Base-by-base conservation (phyloP, 2,329 filamentous ascomycete species). In the Xylariaceae sp. region DNA sequence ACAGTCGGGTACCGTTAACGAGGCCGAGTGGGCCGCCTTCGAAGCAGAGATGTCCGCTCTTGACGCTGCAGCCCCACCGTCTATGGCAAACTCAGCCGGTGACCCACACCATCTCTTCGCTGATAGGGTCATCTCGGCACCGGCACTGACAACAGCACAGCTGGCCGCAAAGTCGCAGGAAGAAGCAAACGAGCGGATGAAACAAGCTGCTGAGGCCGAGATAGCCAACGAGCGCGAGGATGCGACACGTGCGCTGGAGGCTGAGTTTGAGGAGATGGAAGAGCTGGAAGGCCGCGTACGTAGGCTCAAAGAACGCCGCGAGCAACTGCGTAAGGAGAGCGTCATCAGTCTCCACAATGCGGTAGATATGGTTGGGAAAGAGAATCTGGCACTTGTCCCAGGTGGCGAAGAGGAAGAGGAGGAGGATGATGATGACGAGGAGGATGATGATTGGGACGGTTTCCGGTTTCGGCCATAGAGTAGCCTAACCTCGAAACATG, bases 11-110 rank as follows among this genome's bases (percentile, higher is more conserved):
- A 55, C 64, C 8, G 73, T 76, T 6, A 84, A 91, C 67, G 89
- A 95, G 65, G 83, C 86, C 51, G 88, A 94, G 71, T 94, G 88
- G 88, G 87, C 88, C 1, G 88, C 89, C 6, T 95, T 95, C 67
- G 87, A 96, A 68, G 87, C 88, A 2, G 89, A 95, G 51, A 84
- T 95, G 53, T 86, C 84, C 19, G 72, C 74, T 32, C 57, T 56
- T 30, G 60, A 57, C 3, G 55, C 43, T 29, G 39, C 51, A 27
- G 67, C 74, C 29, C 50, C 46, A 2, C 47, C 49, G 1, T 6
- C 44, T 9, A 26, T 9, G 11, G 2, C 26, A 27, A 26, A 12
- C 7, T 8, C 8, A 11, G 34, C 32, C 42, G 35, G 32, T 6
- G 45, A 68, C 31, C 66, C 65, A 2, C 64, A 72, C 11, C 56